Percentiles rank a stretch among this genome's conserved stretches.
phyloP scores from a whole-genome alignment of 73 alveolate genomes.

The Paramecium sexaurelia region DNA sequence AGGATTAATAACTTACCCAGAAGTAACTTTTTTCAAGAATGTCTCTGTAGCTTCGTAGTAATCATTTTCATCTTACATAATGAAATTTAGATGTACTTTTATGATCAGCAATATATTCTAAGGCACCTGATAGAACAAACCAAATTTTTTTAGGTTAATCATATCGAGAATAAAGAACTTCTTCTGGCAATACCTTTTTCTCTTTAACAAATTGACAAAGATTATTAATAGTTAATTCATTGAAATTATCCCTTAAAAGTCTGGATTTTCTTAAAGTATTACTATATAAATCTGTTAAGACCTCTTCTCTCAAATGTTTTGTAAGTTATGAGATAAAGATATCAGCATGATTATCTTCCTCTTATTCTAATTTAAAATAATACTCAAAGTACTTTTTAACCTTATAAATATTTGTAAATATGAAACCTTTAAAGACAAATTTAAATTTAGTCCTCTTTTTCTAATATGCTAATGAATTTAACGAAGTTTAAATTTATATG shows the following conservation, averaged over 20 bases:
- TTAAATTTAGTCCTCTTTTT: slow-evolving; percentile 9
- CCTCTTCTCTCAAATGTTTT: slow-evolving; percentile 43
- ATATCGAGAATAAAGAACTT: not conserved
- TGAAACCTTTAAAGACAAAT: slow-evolving; percentile 5
- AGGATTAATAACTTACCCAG: not conserved
- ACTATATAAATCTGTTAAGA: slow-evolving; percentile 33
- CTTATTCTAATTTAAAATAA: not conserved
- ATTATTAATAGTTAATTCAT: slow-evolving; percentile 21
- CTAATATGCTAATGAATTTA: slow-evolving; percentile 1
- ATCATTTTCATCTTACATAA: not conserved
- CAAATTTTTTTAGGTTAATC: slow-evolving; percentile 34
- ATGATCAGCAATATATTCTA: slow-evolving; percentile 55
- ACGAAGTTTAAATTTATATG: not conserved
- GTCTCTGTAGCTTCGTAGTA: slow-evolving; percentile 5
- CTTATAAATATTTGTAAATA: not conserved
- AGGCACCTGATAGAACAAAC: slow-evolving; percentile 6
- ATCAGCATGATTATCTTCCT: slow-evolving; percentile 25
- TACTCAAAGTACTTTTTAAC: slow-evolving; percentile 53
- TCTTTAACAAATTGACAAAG: slow-evolving; percentile 21
- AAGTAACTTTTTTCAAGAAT: not conserved
- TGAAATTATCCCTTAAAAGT: slow-evolving; percentile 25
- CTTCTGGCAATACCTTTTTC: slow-evolving; percentile 39
- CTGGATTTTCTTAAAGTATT: slow-evolving; percentile 17
- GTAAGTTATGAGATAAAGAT: not conserved
- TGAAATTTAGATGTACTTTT: not conserved